Base-by-base conservation (phyloP, 2,329 filamentous ascomycete genomes). In the Colletotrichum endophyticum region DNA sequence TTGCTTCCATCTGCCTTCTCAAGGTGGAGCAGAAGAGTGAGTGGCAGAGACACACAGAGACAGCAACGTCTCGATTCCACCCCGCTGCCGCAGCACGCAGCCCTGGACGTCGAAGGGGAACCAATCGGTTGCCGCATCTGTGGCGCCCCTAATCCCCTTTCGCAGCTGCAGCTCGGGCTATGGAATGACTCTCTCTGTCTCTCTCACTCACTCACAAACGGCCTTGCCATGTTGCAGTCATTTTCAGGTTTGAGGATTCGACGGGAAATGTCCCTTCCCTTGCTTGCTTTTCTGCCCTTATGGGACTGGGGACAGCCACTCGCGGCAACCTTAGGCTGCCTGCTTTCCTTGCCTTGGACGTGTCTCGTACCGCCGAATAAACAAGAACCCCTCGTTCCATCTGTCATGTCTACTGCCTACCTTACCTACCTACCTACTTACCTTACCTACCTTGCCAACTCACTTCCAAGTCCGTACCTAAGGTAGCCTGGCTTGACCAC, bases 101-200 rank as follows among this genome's bases (percentile, higher is more conserved):
- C 73, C 73, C 73, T 22, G 32, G 64, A 32, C 63, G 49, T 70
- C n/a, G 44, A 56, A 56, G n/a, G 61, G 64, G 57, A 44, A 44
- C 73, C 73, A 73, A 73, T 76, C 44, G 64, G 57, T 69, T 69
- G 63, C 36, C 39, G 36, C 36, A 16, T 44, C 34, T 30, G 68
- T 64, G 63, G 70, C 63, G 64, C 62, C 62, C 62, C 44, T 15
- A 56, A 62, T 12, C 44, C 32, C 32, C 22, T 27, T 36, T 28
- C 16, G 22, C 25, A 67, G 59, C 28, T 19, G 66, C 71, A 70
- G 67, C 68, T 72, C 25, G 32, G 62, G 36, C 73, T 68, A 57
- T 73, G 63, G 67, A 68, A 66, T 73, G 62, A 71, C 68, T 56
- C 39, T 19, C 39, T 19, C 39, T 19, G 16, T 19, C 16, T 19